Evolutionary conservation across 1,284 basidiomycete species (phyloP).

Genomic region (Ustilago loliicola): DNA sequence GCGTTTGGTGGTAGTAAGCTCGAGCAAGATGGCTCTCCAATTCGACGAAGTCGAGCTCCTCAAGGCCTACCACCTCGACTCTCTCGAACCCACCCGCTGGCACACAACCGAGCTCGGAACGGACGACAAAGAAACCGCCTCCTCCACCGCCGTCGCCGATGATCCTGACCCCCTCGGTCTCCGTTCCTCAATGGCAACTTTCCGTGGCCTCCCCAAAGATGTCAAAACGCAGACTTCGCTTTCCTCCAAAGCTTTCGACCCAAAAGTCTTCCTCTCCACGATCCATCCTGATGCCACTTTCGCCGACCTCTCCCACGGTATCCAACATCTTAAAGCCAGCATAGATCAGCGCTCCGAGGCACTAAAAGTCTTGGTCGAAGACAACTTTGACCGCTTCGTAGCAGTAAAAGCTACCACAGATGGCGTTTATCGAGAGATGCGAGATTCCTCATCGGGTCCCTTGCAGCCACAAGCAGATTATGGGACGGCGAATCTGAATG

Average conservation of each 20-base stretch:
- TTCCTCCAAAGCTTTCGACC: constrained; percentile 94
- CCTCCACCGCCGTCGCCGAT: constrained; percentile 38
- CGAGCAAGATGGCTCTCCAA: constrained; percentile 53
- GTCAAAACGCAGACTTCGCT: constrained; percentile 59
- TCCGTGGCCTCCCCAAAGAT: constrained; percentile 46
- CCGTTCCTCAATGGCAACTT: constrained; percentile 72
- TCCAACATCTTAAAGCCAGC: constrained; percentile 56
- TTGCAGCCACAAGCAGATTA: constrained; percentile 83
- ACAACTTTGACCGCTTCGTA: constrained; percentile 98
- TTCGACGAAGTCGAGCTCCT: constrained; percentile 69
- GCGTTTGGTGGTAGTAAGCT: not conserved
- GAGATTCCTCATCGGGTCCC: constrained; percentile 78
- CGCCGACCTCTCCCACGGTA: constrained; percentile 79
- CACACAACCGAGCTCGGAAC: constrained; percentile 47
- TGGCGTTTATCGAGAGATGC: constrained; percentile 90
- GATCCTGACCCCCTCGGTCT: constrained; percentile 71
- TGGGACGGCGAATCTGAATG: constrained; percentile 83
- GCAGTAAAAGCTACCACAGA: constrained; percentile 96
- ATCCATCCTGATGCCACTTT: constrained; percentile 97
- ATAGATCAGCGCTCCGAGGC: constrained; percentile 80
- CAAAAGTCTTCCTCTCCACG: constrained; percentile 89
- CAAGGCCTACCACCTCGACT: constrained; percentile 71
- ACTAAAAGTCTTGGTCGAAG: constrained; percentile 92
- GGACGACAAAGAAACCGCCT: constrained; percentile 29
- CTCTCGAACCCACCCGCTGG: constrained; percentile 69